Conservation (phyloP, 306 rosid species). For the Dryas alaskensis region DNA sequence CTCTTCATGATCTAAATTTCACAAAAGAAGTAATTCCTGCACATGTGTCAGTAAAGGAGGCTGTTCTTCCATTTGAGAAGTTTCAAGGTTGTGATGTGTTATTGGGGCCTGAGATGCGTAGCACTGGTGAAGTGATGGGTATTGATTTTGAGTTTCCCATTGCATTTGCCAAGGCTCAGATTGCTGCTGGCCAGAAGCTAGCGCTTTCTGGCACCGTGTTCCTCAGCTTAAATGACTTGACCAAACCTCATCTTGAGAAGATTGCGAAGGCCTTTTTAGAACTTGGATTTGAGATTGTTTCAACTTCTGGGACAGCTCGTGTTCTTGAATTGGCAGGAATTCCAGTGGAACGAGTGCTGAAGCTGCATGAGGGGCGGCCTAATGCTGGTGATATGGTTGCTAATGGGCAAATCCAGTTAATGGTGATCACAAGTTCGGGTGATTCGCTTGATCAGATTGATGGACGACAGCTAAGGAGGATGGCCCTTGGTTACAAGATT, state of each 20-base stretch:
- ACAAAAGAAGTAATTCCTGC: slow-evolving; percentile 84
- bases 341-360: slow-evolving; percentile 73
- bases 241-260: slow-evolving; percentile 79
- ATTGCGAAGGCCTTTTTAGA: slow-evolving; percentile 68
- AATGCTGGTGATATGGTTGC: slow-evolving; percentile 95
- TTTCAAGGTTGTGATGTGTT: slow-evolving; percentile 88
- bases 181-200: slow-evolving; percentile 83
- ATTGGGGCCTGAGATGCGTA: slow-evolving; percentile 98
- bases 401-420: slow-evolving; percentile 88
- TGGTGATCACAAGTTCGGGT: slow-evolving; percentile 95
- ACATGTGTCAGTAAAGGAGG: slow-evolving; percentile 90
- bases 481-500: slow-evolving; percentile 87
- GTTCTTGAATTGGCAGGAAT: slow-evolving; percentile 57
- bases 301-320: slow-evolving; percentile 87
- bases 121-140: slow-evolving; percentile 99
- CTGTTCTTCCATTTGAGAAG: slow-evolving; percentile 94
- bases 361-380: slow-evolving; percentile 94
- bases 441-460: slow-evolving; percentile 88
- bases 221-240: slow-evolving; percentile 82
- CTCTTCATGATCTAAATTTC: slow-evolving; percentile 69
- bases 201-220: slow-evolving; percentile 87
- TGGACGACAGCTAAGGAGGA: slow-evolving; percentile 80
- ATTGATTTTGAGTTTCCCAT: slow-evolving; percentile 64
- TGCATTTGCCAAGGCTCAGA: slow-evolving; percentile 97
- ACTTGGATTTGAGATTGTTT: slow-evolving; percentile 67